Evolutionary conservation across 1,284 basidiomycete genomes (phyloP), one percentile per base, ranked within the genome.

Genomic region (Heterobasidion irregulare): DNA sequence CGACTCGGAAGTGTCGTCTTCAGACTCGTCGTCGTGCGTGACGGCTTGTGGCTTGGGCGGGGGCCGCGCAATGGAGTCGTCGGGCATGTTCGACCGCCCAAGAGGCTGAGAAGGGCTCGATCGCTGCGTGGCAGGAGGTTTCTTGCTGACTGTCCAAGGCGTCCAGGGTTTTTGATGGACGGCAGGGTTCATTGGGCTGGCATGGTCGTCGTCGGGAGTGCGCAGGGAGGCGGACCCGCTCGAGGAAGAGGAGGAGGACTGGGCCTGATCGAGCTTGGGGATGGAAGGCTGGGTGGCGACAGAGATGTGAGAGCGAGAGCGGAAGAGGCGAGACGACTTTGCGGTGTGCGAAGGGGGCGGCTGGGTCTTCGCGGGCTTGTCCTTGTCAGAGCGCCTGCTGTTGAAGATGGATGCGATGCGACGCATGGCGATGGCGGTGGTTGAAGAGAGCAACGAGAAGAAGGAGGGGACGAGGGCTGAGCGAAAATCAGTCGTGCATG

Each of bases 151-250:
- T 57, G 80, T 65, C 80, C 79, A 82, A 2, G 75, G 68, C 57
- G 75, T 73, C 78, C 79, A 82, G 26, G 26, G 41, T 75, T 72
- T 61, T 48, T 55, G 8, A 18, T 12, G 13, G 55, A 54, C 4
- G 63, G 64, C 66, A 52, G 62, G 65, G 58, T 68, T 65, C 58
- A 72, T 64, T 56, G 72, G 64, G 59, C 67, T 72, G 60, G 68
- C 65, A 46, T 71, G 68, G 58, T 85, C 82, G 61, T 86, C 77
- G 59, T 75, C 83, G 41, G 83, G 83, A 8, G 85, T 85, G 56
- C 75, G 77, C 44, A 82, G 71, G 55, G 78, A 80, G 48, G 77
- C 75, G 13, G 79, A 82, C 54, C 78, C 81, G 49, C 75, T 78
- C 1, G 83, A 85, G 8, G 84, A 82, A 18, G 79, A 78, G 12